Conservation (phyloP, 257 asterid species). For the Ilex aquifolium region DNA sequence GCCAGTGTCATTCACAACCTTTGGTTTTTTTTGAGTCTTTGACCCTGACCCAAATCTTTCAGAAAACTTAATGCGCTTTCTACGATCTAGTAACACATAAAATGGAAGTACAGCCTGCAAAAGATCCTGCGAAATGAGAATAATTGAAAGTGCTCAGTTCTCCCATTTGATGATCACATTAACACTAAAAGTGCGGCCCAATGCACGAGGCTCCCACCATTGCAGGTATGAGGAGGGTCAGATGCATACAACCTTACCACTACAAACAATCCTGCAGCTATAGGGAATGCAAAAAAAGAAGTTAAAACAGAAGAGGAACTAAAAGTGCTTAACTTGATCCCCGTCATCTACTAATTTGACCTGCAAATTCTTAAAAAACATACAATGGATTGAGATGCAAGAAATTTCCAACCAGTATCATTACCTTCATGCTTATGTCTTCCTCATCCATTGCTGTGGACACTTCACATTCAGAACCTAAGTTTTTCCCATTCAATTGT, state of each 20-base stretch:
- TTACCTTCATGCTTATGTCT: slow-evolving; percentile 71
- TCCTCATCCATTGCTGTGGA: slow-evolving; percentile 42
- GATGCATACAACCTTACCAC: no score
- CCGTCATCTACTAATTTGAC: no score
- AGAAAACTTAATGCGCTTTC: slow-evolving; percentile 56
- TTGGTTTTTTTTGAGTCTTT: slow-evolving; percentile 43
- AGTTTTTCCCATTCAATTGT: slow-evolving; percentile 18
- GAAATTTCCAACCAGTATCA: slow-evolving; percentile 3
- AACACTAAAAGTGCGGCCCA: no score
- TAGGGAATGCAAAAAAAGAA: no score
- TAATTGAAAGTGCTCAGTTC: not conserved
- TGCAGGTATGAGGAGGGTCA: no score
- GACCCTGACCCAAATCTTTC: slow-evolving; percentile 47
- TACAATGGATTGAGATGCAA: slow-evolving; percentile 1
- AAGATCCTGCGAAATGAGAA: slow-evolving; percentile 54
- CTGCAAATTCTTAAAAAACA: no score
- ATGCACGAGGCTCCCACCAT: no score
- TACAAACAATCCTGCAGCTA: no score
- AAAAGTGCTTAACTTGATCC: not conserved
- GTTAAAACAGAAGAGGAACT: no score
- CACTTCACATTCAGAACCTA: slow-evolving; percentile 40
- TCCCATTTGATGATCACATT: no score
- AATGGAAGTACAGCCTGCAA: slow-evolving; percentile 95
- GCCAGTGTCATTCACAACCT: slow-evolving; percentile 89
- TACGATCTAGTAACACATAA: slow-evolving; percentile 71